A percentile compares a stretch with the other conserved stretches of the same genome.
Evolutionary conservation across 2,329 filamentous ascomycete genomes (phyloP).

Genomic region (Chaetomiaceae sp.): DNA sequence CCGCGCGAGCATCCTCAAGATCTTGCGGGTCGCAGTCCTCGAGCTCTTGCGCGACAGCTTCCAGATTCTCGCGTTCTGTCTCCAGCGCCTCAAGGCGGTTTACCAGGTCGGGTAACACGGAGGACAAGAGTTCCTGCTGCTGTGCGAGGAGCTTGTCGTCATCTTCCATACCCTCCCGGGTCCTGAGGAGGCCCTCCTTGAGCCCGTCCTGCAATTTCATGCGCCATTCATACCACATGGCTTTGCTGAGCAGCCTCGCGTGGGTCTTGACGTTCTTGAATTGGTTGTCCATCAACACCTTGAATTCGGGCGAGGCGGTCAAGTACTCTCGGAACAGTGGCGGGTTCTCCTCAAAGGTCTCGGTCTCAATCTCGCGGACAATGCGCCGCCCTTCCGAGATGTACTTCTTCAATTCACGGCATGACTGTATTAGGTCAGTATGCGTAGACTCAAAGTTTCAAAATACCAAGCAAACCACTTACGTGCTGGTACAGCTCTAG

Average conservation of each 20-base stretch:
- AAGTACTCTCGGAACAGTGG: conserved; percentile 89
- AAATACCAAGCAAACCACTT: conserved; percentile 28
- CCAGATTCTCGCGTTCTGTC: conserved; percentile 59
- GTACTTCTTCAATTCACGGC: conserved; percentile 92
- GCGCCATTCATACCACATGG: conserved; percentile 97
- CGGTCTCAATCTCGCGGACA: conserved; percentile 82
- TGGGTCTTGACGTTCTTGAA: conserved; percentile 97
- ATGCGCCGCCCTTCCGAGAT: conserved; percentile 88
- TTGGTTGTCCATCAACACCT: conserved; percentile 85
- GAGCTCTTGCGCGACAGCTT: conserved; percentile 66
- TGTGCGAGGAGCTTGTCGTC: conserved; percentile 63
- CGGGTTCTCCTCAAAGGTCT: conserved; percentile 85
- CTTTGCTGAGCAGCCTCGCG: conserved; percentile 82
- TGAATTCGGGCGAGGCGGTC: conserved; percentile 74
- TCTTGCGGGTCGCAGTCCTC: conserved; percentile 77
- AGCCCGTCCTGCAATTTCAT: conserved; percentile 79
- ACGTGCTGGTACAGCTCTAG: conserved; percentile 90
- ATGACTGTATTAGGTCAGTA: conserved; percentile 44
- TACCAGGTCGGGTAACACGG: conserved; percentile 59
- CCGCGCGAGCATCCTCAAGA: conserved; percentile 64
- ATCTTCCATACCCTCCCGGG: conserved; percentile 66
- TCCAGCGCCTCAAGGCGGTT: conserved; percentile 56
- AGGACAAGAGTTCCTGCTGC: conserved; percentile 62
- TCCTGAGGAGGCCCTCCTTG: conserved; percentile 71
- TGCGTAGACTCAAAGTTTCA: background rate